These are phyloP conservation scores for Geotrichum carabidarum DNA, from an alignment of 1,139 yeast species.

Conservation along the genomic window DNA sequence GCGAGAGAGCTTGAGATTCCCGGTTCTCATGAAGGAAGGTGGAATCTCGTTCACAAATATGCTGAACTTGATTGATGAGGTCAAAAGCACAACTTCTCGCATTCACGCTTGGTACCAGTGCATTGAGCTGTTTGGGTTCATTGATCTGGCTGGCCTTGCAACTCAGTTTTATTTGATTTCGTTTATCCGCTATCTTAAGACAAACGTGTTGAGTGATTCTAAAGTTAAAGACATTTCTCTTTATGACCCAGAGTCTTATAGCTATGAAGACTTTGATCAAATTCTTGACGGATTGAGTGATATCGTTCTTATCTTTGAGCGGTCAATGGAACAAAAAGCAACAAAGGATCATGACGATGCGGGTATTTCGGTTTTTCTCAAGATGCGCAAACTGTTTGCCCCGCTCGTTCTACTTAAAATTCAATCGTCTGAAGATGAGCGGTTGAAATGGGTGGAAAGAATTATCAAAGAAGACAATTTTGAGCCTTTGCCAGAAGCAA, in stretches of 20 bases:
- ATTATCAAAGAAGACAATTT: background rate
- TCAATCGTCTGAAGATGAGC: background rate
- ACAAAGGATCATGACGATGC: background rate
- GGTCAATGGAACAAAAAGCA: background rate
- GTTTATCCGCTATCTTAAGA: background rate
- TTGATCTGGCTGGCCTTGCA: conserved; percentile 5
- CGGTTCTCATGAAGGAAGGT: background rate
- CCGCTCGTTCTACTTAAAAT: background rate
- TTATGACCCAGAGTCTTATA: background rate
- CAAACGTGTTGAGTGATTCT: background rate
- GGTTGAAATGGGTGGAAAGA: background rate
- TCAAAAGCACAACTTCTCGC: background rate
- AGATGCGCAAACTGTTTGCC: background rate
- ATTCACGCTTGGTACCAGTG: conserved; percentile 1
- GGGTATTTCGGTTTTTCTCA: conserved; percentile 1
- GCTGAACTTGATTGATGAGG: background rate
- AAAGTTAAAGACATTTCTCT: background rate
- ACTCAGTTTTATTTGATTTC: conserved; percentile 4
- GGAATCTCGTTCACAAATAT: background rate
- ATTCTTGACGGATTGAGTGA: background rate
- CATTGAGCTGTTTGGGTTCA: conserved; percentile 2
- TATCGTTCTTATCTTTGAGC: background rate
- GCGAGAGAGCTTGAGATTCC: background rate
- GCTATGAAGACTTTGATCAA: conserved; percentile 1
- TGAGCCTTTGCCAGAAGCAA: background rate